A percentile compares a stretch with the other conserved stretches of the same genome.
These are phyloP conservation scores for Alternaria brassicae DNA, from an alignment of 2,329 filamentous ascomycete species.

Conservation along the genomic window DNA sequence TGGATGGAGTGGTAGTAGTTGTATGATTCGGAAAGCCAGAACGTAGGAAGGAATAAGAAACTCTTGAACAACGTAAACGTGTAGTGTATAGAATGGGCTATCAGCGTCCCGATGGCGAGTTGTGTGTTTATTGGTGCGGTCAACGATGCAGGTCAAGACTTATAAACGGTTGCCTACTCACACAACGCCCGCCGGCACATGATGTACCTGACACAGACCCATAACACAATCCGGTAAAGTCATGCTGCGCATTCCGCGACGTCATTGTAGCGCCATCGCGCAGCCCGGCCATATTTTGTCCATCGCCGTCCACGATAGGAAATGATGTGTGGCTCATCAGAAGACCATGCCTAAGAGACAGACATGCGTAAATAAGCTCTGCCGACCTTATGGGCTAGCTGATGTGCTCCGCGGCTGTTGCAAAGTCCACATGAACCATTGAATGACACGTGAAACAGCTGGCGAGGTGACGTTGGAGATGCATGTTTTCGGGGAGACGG, in stretches of 20 bases:
- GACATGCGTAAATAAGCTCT: background rate
- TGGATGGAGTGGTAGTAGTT: background rate
- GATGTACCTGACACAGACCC: slow-evolving; percentile 8
- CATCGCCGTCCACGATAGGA: slow-evolving; percentile 15
- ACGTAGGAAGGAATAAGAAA: no score
- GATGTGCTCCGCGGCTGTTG: background rate
- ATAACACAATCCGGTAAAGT: slow-evolving; percentile 11
- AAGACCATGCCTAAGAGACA: slow-evolving; percentile 13
- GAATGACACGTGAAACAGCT: background rate
- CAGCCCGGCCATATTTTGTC: slow-evolving; percentile 21
- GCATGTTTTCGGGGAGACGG: slow-evolving; percentile 9
- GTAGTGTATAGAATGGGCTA: background rate
- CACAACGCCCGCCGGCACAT: slow-evolving; percentile 4
- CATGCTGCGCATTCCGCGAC: slow-evolving; percentile 15
- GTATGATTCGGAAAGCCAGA: background rate
- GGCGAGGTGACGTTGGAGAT: background rate
- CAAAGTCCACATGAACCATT: slow-evolving; percentile 6
- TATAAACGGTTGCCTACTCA: slow-evolving; percentile 14
- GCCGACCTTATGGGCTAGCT: background rate
- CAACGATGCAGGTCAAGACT: slow-evolving; percentile 1
- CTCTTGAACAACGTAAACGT: background rate
- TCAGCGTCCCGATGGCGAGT: background rate
- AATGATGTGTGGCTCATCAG: slow-evolving; percentile 27
- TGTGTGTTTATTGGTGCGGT: background rate
- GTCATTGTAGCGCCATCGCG: slow-evolving; percentile 21